phyloP scores from a whole-genome alignment of 495 filamentous ascomycete genomes.

The Parachaetomium inaequale region DNA sequence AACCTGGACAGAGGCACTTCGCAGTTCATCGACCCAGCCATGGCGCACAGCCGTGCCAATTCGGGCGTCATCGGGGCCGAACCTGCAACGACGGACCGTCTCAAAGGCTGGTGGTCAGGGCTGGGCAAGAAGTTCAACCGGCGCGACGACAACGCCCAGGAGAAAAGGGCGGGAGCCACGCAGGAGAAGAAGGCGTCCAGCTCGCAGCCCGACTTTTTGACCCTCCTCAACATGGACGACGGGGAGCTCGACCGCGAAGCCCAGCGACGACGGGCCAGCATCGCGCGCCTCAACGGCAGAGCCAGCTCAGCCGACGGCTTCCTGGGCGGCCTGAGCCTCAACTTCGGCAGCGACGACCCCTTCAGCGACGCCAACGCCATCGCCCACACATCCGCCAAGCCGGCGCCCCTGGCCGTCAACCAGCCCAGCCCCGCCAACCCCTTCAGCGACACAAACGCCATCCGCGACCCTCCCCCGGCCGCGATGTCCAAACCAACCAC shows the following conservation, averaged over 20 bases:
- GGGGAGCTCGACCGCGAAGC: slow-evolving; percentile 35
- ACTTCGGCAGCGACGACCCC: slow-evolving; percentile 32
- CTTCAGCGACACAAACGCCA: slow-evolving; percentile 46
- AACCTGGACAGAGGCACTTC: slow-evolving; percentile 51
- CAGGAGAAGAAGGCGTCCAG: slow-evolving; percentile 23
- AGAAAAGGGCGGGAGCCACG: slow-evolving; percentile 20
- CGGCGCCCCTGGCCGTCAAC: slow-evolving; percentile 32
- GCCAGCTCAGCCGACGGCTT: slow-evolving; percentile 35
- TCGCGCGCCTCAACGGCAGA: slow-evolving; percentile 27
- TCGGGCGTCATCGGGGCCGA: slow-evolving; percentile 22
- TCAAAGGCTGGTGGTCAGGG: slow-evolving; percentile 43
- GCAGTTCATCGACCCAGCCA: slow-evolving; percentile 45
- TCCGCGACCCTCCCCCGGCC: slow-evolving; percentile 39
- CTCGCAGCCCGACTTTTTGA: slow-evolving; percentile 41
- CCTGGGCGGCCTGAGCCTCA: slow-evolving; percentile 40
- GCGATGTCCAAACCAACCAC: slow-evolving; percentile 31
- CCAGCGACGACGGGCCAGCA: slow-evolving; percentile 29
- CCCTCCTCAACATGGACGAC: slow-evolving; percentile 38
- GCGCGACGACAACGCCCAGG: slow-evolving; percentile 25
- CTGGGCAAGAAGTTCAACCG: slow-evolving; percentile 37
- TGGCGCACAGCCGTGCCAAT: slow-evolving; percentile 38
- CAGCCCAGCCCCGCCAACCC: slow-evolving; percentile 14
- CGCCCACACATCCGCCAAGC: slow-evolving; percentile 37
- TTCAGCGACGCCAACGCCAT: slow-evolving; percentile 46
- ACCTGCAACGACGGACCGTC: slow-evolving; percentile 32